phyloP scores from a whole-genome alignment of 2,329 filamentous ascomycete species.

The Bertia moriformis region DNA sequence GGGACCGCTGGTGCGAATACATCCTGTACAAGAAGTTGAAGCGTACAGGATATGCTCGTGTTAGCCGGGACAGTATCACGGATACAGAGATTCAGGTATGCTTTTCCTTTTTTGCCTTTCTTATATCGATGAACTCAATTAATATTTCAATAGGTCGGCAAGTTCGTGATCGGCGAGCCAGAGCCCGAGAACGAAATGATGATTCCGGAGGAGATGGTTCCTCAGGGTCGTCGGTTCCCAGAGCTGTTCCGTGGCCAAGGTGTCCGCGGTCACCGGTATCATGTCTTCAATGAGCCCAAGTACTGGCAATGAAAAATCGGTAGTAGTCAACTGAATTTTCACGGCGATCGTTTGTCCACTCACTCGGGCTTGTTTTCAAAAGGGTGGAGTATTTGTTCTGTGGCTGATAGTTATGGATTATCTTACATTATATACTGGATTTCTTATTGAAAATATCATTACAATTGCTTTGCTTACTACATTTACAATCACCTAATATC shows the following conservation, averaged over 20 bases:
- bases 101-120: slow-evolving; percentile 75
- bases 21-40: slow-evolving; percentile 85
- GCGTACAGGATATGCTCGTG: slow-evolving; percentile 75
- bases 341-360: too few species aligned
- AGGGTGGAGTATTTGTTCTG: too few species aligned
- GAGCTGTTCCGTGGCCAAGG: slow-evolving; percentile 70
- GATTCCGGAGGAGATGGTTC: slow-evolving; percentile 59
- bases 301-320: slow-evolving; percentile 31
- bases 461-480: too few species aligned
- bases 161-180: slow-evolving; percentile 21
- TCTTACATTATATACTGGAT: too few species aligned
- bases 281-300: slow-evolving; percentile 85
- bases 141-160: slow-evolving; percentile 25
- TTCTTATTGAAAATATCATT: too few species aligned
- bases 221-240: slow-evolving; percentile 70
- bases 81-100: slow-evolving; percentile 95
- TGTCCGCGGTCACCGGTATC: slow-evolving; percentile 78
- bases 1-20: slow-evolving; percentile 98
- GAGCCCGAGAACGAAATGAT: slow-evolving; percentile 40
- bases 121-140: slow-evolving; percentile 19
- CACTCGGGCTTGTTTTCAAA: too few species aligned
- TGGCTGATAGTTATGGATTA: too few species aligned
- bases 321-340: too few species aligned
- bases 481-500: too few species aligned
- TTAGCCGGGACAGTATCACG: slow-evolving; percentile 81